These are phyloP conservation scores for Fusarium tanahbumbuense DNA, from an alignment of 2,329 filamentous ascomycete species.

Conservation along the genomic window DNA sequence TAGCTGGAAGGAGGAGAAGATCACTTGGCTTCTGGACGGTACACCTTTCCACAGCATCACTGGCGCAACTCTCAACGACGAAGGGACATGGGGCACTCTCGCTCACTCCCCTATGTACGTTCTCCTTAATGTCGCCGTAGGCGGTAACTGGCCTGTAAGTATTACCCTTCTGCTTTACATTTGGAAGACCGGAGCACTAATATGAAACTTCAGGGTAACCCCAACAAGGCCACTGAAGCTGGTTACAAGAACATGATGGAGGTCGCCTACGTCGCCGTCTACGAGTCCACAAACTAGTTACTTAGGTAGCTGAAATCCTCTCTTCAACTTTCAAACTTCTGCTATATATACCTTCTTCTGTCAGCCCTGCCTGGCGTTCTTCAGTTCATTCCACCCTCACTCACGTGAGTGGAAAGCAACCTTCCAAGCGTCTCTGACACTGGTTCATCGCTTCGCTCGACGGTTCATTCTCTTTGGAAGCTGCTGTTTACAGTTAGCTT, in stretches of 20 bases:
- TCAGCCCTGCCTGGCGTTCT: neutral
- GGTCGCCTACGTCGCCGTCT: conserved; percentile 55
- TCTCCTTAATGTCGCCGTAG: conserved; percentile 62
- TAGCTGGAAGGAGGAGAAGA: conserved; percentile 59
- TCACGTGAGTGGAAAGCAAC: neutral
- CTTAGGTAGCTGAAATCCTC: neutral
- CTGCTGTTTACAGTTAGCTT: neutral
- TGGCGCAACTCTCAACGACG: conserved; percentile 55
- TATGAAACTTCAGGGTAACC: conserved; percentile 45
- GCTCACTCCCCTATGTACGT: conserved; percentile 58
- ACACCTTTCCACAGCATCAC: conserved; percentile 56
- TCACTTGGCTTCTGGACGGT: conserved; percentile 63
- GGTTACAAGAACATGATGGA: conserved; percentile 58
- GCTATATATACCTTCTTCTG: conserved; percentile 9
- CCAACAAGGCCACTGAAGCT: conserved; percentile 48
- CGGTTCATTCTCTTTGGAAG: conserved; percentile 3
- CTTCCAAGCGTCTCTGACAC: neutral
- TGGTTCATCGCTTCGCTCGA: conserved; percentile 2
- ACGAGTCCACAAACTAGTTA: conserved; percentile 43
- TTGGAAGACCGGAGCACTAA: conserved; percentile 7
- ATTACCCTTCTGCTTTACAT: neutral
- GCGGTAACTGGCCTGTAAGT: conserved; percentile 57
- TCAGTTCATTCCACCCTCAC: conserved; percentile 7
- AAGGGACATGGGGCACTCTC: conserved; percentile 58
- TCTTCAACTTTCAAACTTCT: conserved; percentile 1